Evolutionary conservation across 495 filamentous ascomycete genomes (phyloP).

Genomic region (Trypethelium eluteriae): DNA sequence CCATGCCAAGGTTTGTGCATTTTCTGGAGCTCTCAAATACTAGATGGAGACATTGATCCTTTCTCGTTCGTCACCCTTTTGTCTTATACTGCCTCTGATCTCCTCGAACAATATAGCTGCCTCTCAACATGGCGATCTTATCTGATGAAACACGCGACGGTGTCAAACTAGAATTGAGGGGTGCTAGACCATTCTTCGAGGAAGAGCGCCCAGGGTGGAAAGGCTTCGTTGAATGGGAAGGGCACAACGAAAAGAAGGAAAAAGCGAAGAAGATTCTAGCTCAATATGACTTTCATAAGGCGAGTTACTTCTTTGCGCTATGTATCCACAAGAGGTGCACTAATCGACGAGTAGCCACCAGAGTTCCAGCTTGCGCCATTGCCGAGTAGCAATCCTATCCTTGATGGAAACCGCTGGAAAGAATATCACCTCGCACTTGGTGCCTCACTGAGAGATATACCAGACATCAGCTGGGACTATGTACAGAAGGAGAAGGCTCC

Average conservation of each 20-base stretch:
- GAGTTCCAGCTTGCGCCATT: constrained; percentile 53
- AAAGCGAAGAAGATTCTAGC: constrained; percentile 47
- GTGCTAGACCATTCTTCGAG: not conserved
- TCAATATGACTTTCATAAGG: constrained; percentile 35
- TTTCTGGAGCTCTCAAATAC: too few species aligned
- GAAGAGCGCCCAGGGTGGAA: constrained; percentile 15
- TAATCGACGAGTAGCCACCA: constrained; percentile 32
- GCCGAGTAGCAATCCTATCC: constrained; percentile 54
- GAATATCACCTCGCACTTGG: constrained; percentile 54
- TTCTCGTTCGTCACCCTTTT: too few species aligned
- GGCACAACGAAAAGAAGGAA: constrained; percentile 55
- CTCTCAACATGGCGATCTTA: too few species aligned
- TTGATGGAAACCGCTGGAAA: constrained; percentile 55
- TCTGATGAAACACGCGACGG: not conserved
- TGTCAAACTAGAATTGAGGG: constrained; percentile 1
- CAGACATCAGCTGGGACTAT: constrained; percentile 49
- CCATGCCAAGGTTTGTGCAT: too few species aligned
- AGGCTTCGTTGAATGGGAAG: constrained; percentile 59
- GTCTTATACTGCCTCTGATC: too few species aligned
- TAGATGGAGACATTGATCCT: too few species aligned
- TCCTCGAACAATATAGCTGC: too few species aligned
- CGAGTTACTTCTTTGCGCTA: not conserved
- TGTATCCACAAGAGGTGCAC: not conserved
- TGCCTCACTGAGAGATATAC: constrained; percentile 41
- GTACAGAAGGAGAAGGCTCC: constrained; percentile 52